phyloP scores from a whole-genome alignment of 331 rosid species.

The Cydonia oblonga region DNA sequence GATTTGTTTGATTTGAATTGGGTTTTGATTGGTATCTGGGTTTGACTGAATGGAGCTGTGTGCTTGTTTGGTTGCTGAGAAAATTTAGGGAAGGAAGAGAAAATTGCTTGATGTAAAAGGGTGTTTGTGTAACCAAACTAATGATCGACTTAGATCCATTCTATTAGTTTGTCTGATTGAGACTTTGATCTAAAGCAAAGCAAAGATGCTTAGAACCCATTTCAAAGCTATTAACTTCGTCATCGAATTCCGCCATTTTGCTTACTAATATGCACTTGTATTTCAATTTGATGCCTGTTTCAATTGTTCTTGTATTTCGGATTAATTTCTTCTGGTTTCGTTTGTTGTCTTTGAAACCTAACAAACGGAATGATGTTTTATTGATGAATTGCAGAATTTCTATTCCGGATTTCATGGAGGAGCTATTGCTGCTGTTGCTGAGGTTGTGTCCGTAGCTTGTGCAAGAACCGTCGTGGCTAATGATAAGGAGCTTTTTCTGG shows the following conservation, averaged over 20 bases:
- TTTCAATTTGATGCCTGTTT: background rate
- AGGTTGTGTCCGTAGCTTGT: slow-evolving; percentile 49
- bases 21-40: no score
- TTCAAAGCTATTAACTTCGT: background rate
- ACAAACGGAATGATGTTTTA: background rate
- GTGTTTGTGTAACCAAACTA: no score
- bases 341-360: background rate
- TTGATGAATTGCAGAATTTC: slow-evolving; percentile 45
- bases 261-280: background rate
- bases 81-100: no score
- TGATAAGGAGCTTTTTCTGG: slow-evolving; percentile 63
- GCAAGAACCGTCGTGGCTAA: slow-evolving; percentile 63
- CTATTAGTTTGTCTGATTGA: background rate
- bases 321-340: background rate
- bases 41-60: no score
- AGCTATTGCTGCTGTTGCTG: slow-evolving; percentile 54
- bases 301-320: background rate
- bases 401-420: slow-evolving; percentile 65
- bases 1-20: background rate
- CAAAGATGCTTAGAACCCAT: background rate
- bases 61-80: no score
- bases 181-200: background rate
- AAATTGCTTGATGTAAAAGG: no score
- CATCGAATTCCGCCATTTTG: background rate
- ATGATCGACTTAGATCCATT: background rate